A percentile compares a stretch with the other conserved stretches of the same genome.
Conservation (phyloP, 1,139 yeast species). For the Nakaseomyces sp. region DNA sequence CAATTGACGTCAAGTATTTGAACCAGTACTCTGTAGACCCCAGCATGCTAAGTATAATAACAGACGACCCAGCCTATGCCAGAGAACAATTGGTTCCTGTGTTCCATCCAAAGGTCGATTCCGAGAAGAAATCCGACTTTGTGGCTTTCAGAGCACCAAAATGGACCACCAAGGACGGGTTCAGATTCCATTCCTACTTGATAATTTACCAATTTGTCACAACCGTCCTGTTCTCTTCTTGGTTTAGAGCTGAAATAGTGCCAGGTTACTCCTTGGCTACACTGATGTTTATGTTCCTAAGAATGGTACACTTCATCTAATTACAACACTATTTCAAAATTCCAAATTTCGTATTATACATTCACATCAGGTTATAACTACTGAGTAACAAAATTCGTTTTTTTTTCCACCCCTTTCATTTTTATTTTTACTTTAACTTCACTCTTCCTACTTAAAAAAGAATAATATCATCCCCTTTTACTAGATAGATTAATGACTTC, state of each 20-base stretch:
- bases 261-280: constrained; percentile 22
- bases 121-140: constrained; percentile 11
- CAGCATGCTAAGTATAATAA: constrained; percentile 41
- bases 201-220: constrained; percentile 17
- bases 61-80: constrained; percentile 44
- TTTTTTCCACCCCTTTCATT: too few species aligned
- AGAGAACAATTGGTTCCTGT: constrained; percentile 11
- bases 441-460: background rate
- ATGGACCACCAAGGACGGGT: constrained; percentile 19
- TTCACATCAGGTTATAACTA: background rate
- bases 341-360: too few species aligned
- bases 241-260: constrained; percentile 21
- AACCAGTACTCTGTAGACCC: constrained; percentile 38
- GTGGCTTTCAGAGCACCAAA: constrained; percentile 13
- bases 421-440: background rate
- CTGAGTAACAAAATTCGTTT: background rate
- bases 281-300: constrained; percentile 17
- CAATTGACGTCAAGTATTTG: constrained; percentile 36
- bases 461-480: too few species aligned
- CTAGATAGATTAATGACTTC: constrained; percentile 1
- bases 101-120: background rate
- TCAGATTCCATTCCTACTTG: constrained; percentile 21
- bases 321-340: background rate
- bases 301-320: constrained; percentile 21
- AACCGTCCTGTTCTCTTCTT: constrained; percentile 18